Evolutionary conservation across 768 basidiomycete genomes (phyloP), one percentile per base, ranked within the genome.

Genomic region (Lactarius indigo): DNA sequence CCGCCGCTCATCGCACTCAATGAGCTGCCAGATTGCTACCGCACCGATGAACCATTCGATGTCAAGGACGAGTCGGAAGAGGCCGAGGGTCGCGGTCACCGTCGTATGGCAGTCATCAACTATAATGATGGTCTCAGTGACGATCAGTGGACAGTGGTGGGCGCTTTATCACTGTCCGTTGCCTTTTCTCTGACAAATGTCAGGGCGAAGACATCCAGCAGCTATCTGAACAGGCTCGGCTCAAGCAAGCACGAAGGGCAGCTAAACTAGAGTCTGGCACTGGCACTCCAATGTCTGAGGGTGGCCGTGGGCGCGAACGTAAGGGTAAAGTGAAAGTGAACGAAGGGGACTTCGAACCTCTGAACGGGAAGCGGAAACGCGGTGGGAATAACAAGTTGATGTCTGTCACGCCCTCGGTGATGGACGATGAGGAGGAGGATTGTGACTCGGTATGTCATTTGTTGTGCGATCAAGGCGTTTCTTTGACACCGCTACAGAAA

Each of bases 61-160:
- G 79, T 76, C 64, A 85, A 85, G 69, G 77, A 82, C 5, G 93
- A 92, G 59, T 82, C 85, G 26, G 80, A 83, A 64, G 79, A 84
- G 57, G 75, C 87, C 7, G 80, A 93, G 74, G 95, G 95, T 63
- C 87, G 95, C 68, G 95, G 95, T 39, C 89, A 92, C 75, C 84
- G 95, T 71, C 84, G 86, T 66, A 84, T 94, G 70, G 92, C 87
- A 65, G 83, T 90, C 50, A 93, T 98, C 68, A 89, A 87, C 74
- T 98, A 98, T 74, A 96, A 90, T 65, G 96, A 98, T 74, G 95
- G 95, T 17, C 82, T 98, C 64, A 90, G 87, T 61, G 96, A 98
- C 71, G 96, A 97, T 73, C 89, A 95, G 71, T 97, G 94, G 90
- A 86, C 93, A 35, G 83, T 91, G 83, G 89, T 89, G 74, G 65